phyloP scores from a whole-genome alignment of 768 basidiomycete species.

The Podaxis mareebaensis region DNA sequence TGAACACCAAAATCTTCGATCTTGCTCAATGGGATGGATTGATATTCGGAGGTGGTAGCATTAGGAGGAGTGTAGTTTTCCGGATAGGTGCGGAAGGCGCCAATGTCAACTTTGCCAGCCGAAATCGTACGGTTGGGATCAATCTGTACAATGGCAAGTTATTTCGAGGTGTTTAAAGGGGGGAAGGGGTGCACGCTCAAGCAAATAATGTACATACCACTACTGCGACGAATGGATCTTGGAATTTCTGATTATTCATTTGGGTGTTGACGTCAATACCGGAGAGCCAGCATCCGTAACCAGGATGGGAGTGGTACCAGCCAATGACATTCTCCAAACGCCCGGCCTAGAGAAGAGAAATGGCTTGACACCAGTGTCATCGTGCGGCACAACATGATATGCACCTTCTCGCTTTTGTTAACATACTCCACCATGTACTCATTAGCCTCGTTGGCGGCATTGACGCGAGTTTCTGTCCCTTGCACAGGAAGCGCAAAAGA shows the following conservation, averaged over 20 bases:
- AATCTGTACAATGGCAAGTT: conserved; percentile 51
- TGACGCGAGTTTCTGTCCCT: conserved; percentile 97
- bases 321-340: conserved; percentile 86
- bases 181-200: neutral
- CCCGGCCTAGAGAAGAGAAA: conserved; percentile 55
- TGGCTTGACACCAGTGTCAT: neutral
- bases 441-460: conserved; percentile 92
- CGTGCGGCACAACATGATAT: conserved; percentile 17
- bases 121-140: conserved; percentile 99
- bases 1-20: conserved; percentile 99
- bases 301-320: conserved; percentile 99
- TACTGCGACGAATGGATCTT: conserved; percentile 96
- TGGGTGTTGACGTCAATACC: conserved; percentile 99
- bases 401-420: conserved; percentile 75
- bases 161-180: neutral
- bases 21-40: conserved; percentile 94
- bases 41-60: conserved; percentile 77
- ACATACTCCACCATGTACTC: conserved; percentile 99
- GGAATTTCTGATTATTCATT: conserved; percentile 90
- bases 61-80: conserved; percentile 89
- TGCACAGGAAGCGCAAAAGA: conserved; percentile 97
- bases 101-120: conserved; percentile 98
- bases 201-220: conserved; percentile 58
- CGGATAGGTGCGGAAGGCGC: conserved; percentile 97
- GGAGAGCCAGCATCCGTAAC: conserved; percentile 98